These are phyloP conservation scores for Ochromonas danica DNA, from an alignment of 108 stramenopile species.

Conservation along the genomic window DNA sequence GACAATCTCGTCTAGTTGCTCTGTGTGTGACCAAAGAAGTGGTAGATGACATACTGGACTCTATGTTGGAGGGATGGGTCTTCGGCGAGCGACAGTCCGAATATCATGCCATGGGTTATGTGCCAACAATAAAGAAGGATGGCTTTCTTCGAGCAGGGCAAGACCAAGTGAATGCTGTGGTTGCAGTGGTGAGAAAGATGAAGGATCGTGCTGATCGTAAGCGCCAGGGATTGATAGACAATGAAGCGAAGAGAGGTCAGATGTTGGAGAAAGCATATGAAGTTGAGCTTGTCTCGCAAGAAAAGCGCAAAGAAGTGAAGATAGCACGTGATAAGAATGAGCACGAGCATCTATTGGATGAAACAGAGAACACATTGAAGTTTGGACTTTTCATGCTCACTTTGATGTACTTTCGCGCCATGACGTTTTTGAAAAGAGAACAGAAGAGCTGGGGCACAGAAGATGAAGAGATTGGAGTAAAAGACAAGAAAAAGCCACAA, in stretches of 20 bases:
- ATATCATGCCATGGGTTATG: constrained; percentile 39
- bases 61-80: constrained; percentile 69
- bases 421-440: constrained; percentile 48
- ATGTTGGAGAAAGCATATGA: background rate
- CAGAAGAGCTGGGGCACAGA: constrained; percentile 24
- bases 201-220: background rate
- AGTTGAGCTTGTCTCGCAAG: constrained; percentile 8
- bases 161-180: background rate
- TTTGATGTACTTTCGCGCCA: constrained; percentile 55
- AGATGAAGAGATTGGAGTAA: background rate
- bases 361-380: constrained; percentile 47
- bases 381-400: constrained; percentile 54
- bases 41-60: constrained; percentile 60
- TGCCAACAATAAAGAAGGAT: constrained; percentile 42
- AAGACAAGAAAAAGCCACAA: constrained; percentile 12
- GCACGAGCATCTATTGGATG: constrained; percentile 33
- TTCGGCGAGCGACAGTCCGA: constrained; percentile 61
- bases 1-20: constrained; percentile 55
- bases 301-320: background rate
- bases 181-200: background rate
- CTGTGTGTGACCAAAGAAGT: constrained; percentile 52
- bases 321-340: constrained; percentile 37
- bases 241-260: background rate
- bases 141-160: constrained; percentile 38
- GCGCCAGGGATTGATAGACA: background rate